These are phyloP conservation scores for Antrodiella citrinella DNA, from an alignment of 768 basidiomycete genomes.

Conservation along the genomic window DNA sequence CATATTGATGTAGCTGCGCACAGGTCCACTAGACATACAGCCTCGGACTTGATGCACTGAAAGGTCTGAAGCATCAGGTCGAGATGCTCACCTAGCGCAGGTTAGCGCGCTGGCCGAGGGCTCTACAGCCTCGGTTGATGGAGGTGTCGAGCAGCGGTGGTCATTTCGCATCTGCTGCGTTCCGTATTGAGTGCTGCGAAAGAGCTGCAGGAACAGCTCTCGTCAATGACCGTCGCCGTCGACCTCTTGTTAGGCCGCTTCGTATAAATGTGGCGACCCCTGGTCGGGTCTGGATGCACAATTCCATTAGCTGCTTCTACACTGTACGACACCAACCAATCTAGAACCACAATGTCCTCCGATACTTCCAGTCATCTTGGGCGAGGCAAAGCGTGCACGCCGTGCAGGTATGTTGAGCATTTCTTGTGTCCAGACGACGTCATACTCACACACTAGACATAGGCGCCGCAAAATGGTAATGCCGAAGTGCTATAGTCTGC, in stretches of 20 bases:
- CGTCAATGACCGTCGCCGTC: neutral
- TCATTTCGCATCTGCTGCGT: neutral
- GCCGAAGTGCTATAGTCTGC: conserved; percentile 20
- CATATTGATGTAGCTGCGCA: neutral
- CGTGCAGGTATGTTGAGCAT: conserved; percentile 8
- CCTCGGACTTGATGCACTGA: neutral
- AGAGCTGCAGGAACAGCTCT: neutral
- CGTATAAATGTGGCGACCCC: neutral
- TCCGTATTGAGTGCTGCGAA: neutral
- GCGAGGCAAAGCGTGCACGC: conserved; percentile 13
- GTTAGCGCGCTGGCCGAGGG: neutral
- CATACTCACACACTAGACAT: neutral
- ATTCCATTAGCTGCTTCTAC: no score
- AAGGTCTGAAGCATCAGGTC: neutral
- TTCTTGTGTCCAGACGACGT: neutral
- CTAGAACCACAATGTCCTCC: neutral
- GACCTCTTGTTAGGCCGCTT: neutral
- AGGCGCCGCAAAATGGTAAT: conserved; percentile 9
- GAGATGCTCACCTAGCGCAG: neutral
- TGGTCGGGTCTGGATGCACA: no score
- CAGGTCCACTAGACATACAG: neutral
- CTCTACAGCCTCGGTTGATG: neutral
- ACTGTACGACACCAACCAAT: no score
- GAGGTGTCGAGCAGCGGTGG: neutral
- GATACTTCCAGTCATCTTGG: conserved; percentile 3